These are phyloP conservation scores for Jacaranda copaia DNA, from an alignment of 257 asterid species.

Conservation along the genomic window DNA sequence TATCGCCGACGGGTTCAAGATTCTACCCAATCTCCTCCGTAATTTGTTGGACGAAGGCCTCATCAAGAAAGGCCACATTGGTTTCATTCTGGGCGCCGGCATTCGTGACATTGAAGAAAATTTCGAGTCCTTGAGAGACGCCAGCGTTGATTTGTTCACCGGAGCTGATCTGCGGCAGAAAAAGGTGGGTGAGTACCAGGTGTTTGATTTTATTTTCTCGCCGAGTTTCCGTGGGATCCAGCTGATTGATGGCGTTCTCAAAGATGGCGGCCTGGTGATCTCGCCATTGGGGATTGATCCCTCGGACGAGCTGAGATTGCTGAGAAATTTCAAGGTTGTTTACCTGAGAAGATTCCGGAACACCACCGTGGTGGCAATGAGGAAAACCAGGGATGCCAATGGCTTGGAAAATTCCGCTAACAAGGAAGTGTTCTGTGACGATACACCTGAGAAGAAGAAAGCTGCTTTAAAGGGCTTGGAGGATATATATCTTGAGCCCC, in stretches of 20 bases:
- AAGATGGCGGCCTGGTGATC: slow-evolving; percentile 55
- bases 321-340: slow-evolving; percentile 49
- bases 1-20: slow-evolving; percentile 33
- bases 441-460: slow-evolving; percentile 43
- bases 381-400: slow-evolving; percentile 40
- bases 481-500: slow-evolving; percentile 58
- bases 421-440: slow-evolving; percentile 38
- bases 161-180: slow-evolving; percentile 35
- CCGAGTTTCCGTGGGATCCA: slow-evolving; percentile 35
- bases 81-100: slow-evolving; percentile 49
- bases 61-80: slow-evolving; percentile 59
- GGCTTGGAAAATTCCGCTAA: neutral
- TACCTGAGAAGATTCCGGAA: slow-evolving; percentile 53
- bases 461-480: slow-evolving; percentile 48
- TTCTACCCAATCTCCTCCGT: slow-evolving; percentile 49
- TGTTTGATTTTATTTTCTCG: slow-evolving; percentile 56
- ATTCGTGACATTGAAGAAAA: slow-evolving; percentile 31
- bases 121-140: slow-evolving; percentile 47
- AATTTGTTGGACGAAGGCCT: slow-evolving; percentile 73
- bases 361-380: slow-evolving; percentile 57
- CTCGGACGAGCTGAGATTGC: slow-evolving; percentile 34
- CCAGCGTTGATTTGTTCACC: slow-evolving; percentile 46
- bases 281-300: slow-evolving; percentile 49
- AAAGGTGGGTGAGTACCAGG: slow-evolving; percentile 36
- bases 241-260: slow-evolving; percentile 48